Evolutionary conservation across 352 stramenopile genomes (phyloP), one percentile per base, ranked within the genome.

Genomic region (Albugo laibachii): DNA sequence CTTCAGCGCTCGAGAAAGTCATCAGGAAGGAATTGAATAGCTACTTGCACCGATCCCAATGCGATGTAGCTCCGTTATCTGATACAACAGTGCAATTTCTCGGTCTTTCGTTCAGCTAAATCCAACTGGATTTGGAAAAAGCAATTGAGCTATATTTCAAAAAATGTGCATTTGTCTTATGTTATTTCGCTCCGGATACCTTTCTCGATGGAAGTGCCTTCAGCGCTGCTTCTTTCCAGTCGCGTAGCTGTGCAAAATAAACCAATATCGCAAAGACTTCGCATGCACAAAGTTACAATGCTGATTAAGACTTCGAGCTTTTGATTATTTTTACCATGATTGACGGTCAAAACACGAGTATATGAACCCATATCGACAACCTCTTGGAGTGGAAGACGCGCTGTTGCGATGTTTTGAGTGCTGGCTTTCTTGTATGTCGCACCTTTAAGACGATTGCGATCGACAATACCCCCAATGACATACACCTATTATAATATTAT

Each of bases 401-500:
- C 91, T 10, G 86, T 96, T 42, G 68, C 62, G 55, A 97, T 89
- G n/a, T 73, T 80, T 34, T 96, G 72, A 45, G 73, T 55, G 34
- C 88, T 44, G 3, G 92, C 92, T 55, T 95, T 93, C 44, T 95
- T 61, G 49, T 96, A 92, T 12, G 92, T 93, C 15, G 78, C 74
- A 11, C 77, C 67, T 56, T 96, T 97, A n/a, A 96, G 70, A n/a
- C 93, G 78, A 60, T 97, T 98, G 45, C 93, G 72, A 66, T 98
- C 93, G 19, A 98, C 93, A 59, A 98, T 98, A 16, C 93, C 93
- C 14, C 93, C 93, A 58, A 98, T 98, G 39, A 97, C 86, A 61
- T 97, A 98, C 20, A 94, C 77, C 67, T 80, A 38, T 24, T 24
- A 8, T n/a, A 8, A 24, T 43, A 10, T 24, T 43, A 24, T 24